Conservation (phyloP, 2,329 filamentous ascomycete species). For the Ceratocystis variospora region DNA sequence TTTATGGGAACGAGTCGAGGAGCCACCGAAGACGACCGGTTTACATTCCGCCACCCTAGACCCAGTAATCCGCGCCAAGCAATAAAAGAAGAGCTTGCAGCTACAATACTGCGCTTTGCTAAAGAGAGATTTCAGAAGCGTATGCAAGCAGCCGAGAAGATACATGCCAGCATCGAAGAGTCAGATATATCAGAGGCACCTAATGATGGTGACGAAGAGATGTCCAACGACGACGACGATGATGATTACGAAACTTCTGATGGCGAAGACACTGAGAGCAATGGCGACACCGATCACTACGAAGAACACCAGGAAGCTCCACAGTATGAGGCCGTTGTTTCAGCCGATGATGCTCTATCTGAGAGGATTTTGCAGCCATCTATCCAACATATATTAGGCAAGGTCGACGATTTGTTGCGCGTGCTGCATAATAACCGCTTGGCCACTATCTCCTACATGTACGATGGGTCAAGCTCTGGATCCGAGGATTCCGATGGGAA, state of each 20-base stretch:
- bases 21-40: constrained; percentile 1
- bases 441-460: constrained; percentile 20
- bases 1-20: constrained; percentile 1
- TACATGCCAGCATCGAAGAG: constrained; percentile 13
- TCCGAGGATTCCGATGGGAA: neutral
- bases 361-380: constrained; percentile 51
- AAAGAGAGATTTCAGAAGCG: constrained; percentile 10
- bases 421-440: constrained; percentile 55
- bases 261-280: neutral
- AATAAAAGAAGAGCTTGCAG: constrained; percentile 15
- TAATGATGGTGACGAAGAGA: constrained; percentile 7
- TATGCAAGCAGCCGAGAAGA: neutral
- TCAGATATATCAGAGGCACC: constrained; percentile 7
- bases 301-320: constrained; percentile 20
- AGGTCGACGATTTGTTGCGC: constrained; percentile 55
- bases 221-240: neutral
- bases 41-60: neutral
- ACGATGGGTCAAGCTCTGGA: constrained; percentile 17
- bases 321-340: constrained; percentile 38
- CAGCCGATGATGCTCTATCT: constrained; percentile 58
- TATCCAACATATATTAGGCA: constrained; percentile 53
- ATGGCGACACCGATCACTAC: neutral
- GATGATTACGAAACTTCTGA: constrained; percentile 1
- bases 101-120: constrained; percentile 9
- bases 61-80: neutral